These are phyloP conservation scores for Conticribra weissflogii DNA, from an alignment of 108 stramenopile species.

Conservation along the genomic window DNA sequence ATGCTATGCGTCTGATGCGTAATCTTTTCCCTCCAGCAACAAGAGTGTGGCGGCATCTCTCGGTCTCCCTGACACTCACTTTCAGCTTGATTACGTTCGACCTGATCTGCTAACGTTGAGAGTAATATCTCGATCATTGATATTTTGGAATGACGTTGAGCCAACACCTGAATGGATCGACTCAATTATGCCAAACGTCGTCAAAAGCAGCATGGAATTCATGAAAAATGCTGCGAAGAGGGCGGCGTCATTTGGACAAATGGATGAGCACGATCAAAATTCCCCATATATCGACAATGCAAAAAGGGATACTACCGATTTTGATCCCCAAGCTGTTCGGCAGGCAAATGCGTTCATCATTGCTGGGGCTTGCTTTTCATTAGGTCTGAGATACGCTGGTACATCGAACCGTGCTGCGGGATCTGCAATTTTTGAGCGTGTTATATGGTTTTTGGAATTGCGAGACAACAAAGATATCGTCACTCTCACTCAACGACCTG, in stretches of 20 bases:
- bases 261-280: slow-evolving; percentile 17
- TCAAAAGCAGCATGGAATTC: slow-evolving; percentile 58
- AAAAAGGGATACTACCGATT: slow-evolving; percentile 45
- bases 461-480: slow-evolving; percentile 77
- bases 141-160: slow-evolving; percentile 92
- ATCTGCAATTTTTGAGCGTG: slow-evolving; percentile 60
- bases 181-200: slow-evolving; percentile 77
- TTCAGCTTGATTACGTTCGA: slow-evolving; percentile 90
- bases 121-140: slow-evolving; percentile 88
- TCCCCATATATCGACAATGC: slow-evolving; percentile 1
- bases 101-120: slow-evolving; percentile 94
- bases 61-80: slow-evolving; percentile 90
- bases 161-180: slow-evolving; percentile 85
- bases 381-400: slow-evolving; percentile 94
- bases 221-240: slow-evolving; percentile 58
- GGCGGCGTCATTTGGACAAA: slow-evolving; percentile 11
- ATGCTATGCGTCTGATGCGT: too few species aligned
- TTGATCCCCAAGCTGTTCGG: slow-evolving; percentile 87
- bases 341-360: slow-evolving; percentile 92
- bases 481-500: slow-evolving; percentile 74
- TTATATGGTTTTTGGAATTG: slow-evolving; percentile 72
- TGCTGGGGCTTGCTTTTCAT: slow-evolving; percentile 92
- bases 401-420: slow-evolving; percentile 82
- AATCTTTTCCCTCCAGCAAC: slow-evolving; percentile 41
- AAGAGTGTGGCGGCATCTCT: slow-evolving; percentile 78